A percentile compares a stretch with the other conserved stretches of the same genome.
phyloP scores from a whole-genome alignment of 768 basidiomycete genomes.

The Mrakia blollopis region DNA sequence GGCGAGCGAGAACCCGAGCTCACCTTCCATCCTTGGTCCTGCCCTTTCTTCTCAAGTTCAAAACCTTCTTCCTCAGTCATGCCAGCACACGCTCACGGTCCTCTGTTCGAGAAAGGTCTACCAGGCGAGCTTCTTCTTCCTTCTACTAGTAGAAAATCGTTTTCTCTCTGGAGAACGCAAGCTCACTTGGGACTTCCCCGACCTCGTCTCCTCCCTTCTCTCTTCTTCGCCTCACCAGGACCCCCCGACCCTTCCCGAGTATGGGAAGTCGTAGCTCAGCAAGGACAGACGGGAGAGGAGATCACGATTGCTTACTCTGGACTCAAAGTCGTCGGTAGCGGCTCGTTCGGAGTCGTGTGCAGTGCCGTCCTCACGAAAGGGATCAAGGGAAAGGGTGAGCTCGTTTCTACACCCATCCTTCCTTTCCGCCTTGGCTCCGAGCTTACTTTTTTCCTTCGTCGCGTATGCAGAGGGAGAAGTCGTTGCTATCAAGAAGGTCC shows the following conservation, averaged over 20 bases:
- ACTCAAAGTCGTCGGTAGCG: constrained; percentile 97
- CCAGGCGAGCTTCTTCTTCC: no score
- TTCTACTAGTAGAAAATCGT: no score
- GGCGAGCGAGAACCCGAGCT: no score
- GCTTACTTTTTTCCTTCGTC: background rate
- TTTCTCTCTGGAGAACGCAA: background rate
- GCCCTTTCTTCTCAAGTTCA: no score
- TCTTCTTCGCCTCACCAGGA: constrained; percentile 26
- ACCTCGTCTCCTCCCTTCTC: background rate
- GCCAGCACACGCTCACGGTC: background rate
- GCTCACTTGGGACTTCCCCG: background rate
- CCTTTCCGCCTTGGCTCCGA: no score
- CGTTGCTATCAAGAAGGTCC: constrained; percentile 99
- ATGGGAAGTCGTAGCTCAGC: constrained; percentile 88
- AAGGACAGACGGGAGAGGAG: constrained; percentile 86
- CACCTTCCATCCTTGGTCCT: no score
- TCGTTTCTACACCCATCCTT: background rate
- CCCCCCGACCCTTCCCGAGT: constrained; percentile 88
- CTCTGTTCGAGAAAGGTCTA: background rate
- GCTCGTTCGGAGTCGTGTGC: constrained; percentile 97
- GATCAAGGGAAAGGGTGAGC: constrained; percentile 33
- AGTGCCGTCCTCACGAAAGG: constrained; percentile 75
- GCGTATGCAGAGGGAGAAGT: constrained; percentile 48
- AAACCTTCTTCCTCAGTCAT: background rate
- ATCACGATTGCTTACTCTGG: constrained; percentile 87